A percentile compares a stretch with the other conserved stretches of the same genome.
Evolutionary conservation across 352 stramenopile species (phyloP).

Genomic region (Phytophthora cactorum): DNA sequence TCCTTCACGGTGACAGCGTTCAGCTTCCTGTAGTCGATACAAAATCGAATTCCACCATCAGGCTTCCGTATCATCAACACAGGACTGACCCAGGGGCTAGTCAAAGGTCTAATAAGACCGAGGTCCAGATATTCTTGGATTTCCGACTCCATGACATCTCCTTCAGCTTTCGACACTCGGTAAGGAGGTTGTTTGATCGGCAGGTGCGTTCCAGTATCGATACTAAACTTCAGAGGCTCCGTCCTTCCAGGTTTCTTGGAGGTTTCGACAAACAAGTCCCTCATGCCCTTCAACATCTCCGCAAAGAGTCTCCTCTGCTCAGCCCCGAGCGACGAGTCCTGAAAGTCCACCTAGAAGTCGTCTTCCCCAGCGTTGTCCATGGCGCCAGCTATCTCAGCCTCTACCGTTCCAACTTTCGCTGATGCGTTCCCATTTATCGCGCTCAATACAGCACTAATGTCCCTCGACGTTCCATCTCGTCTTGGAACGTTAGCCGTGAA

Average conservation of each 20-base stretch:
- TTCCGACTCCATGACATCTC: background rate
- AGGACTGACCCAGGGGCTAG: no score
- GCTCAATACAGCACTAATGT: no score
- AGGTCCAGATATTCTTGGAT: no score
- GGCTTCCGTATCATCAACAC: no score
- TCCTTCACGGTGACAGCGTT: no score
- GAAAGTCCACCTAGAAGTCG: background rate
- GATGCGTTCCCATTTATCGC: background rate
- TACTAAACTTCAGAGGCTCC: background rate
- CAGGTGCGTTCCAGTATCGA: background rate
- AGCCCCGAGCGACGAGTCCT: background rate
- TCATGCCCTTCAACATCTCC: background rate
- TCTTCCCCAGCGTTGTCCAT: background rate
- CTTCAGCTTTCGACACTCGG: background rate
- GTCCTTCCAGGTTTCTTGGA: slow-evolving; percentile 1
- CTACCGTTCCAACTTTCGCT: background rate
- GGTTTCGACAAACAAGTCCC: background rate
- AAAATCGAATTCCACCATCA: no score
- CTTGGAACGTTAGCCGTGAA: no score
- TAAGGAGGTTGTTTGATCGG: background rate
- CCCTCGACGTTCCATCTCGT: no score
- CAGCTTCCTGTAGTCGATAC: no score
- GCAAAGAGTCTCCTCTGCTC: background rate
- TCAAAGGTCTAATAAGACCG: no score
- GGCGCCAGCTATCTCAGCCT: background rate